Evolutionary conservation across 352 stramenopile genomes (phyloP).

Genomic region (Poterioochromonas sp.): DNA sequence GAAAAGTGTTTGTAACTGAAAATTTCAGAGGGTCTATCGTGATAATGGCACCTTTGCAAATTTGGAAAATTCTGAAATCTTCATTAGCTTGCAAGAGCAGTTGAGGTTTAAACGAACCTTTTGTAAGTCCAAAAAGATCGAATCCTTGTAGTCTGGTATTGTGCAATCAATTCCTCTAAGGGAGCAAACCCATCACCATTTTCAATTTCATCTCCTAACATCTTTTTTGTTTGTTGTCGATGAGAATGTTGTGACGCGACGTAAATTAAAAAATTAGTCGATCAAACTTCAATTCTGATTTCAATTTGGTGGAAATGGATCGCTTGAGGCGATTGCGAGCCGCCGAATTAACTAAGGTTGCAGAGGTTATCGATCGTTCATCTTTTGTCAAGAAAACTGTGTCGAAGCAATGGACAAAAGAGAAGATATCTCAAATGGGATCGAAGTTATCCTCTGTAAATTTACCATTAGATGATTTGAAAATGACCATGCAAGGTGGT

Average conservation of each 20-base stretch:
- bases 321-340: neutral
- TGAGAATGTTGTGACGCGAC: no score
- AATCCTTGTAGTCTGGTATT: conserved; percentile 21
- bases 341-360: neutral
- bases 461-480: neutral
- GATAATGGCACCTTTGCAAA: neutral
- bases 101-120: conserved; percentile 15
- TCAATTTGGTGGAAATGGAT: no score
- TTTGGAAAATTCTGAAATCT: conserved; percentile 25
- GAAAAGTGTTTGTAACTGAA: conserved; percentile 27
- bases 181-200: neutral
- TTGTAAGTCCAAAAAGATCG: conserved; percentile 3
- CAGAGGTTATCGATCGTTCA: neutral
- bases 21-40: neutral
- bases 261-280: no score
- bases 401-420: neutral
- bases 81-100: no score
- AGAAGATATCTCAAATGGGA: neutral
- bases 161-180: conserved; percentile 5
- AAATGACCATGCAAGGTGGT: conserved; percentile 45
- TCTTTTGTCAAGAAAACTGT: neutral
- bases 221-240: no score
- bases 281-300: no score
- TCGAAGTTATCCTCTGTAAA: neutral
- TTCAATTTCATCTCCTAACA: neutral